phyloP scores from a whole-genome alignment of 164 flowering plant species.

The Kingdonia uniflora region DNA sequence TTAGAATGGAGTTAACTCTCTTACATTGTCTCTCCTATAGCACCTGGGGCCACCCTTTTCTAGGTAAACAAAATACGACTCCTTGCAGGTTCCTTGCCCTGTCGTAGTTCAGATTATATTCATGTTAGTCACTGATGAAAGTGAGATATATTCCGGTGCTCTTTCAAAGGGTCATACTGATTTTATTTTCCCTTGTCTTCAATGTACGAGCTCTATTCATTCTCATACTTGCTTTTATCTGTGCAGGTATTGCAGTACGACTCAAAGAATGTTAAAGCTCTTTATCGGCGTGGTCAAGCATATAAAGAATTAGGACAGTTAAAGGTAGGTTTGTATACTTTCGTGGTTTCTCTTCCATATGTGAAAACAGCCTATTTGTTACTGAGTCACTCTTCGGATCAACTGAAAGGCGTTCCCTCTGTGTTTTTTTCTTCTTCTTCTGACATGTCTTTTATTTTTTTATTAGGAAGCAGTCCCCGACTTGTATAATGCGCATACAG shows the following conservation, averaged over 20 bases:
- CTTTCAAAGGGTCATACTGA: too few relatives aligned
- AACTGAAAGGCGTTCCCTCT: too few relatives aligned
- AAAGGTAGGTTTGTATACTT: constrained; percentile 37
- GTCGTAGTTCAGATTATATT: too few relatives aligned
- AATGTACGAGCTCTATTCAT: neutral
- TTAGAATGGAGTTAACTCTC: too few relatives aligned
- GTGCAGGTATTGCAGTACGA: constrained; percentile 74
- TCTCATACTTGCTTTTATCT: neutral
- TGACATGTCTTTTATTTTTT: neutral
- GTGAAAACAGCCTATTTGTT: neutral
- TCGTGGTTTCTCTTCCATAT: neutral
- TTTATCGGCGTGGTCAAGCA: constrained; percentile 96
- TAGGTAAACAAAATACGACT: too few relatives aligned
- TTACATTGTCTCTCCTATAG: too few relatives aligned
- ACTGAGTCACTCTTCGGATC: too few relatives aligned
- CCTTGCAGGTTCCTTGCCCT: too few relatives aligned
- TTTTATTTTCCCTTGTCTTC: neutral
- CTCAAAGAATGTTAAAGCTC: constrained; percentile 77
- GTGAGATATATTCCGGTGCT: neutral
- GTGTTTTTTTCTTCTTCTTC: too few relatives aligned
- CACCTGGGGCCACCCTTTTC: too few relatives aligned
- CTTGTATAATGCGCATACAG: constrained; percentile 58
- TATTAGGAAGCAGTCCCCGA: constrained; percentile 79
- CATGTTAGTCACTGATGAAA: neutral
- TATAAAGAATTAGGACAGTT: constrained; percentile 61